Conservation (phyloP, 306 rosid genomes). For the Inga oerstediana region DNA sequence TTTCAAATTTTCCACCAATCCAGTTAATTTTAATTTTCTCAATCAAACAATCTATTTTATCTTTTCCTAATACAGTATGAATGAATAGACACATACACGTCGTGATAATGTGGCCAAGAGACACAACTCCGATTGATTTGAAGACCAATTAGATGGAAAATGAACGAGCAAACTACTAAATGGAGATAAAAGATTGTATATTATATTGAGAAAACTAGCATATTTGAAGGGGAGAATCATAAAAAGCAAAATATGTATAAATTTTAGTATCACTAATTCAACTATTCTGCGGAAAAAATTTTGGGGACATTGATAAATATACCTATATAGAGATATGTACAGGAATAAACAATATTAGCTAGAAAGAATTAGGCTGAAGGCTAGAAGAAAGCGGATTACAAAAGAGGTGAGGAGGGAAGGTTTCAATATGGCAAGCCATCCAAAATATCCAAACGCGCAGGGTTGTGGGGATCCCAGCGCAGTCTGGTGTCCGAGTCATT, state of each 20-base stretch:
- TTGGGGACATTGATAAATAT: not conserved
- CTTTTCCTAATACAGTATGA: no score
- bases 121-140: not conserved
- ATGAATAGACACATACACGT: no score
- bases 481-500: slow-evolving; percentile 38
- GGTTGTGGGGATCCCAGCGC: slow-evolving; percentile 25
- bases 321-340: slow-evolving; percentile 24
- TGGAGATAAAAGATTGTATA: not conserved
- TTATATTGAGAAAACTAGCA: not conserved
- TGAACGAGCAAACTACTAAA: not conserved
- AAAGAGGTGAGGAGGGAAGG: not conserved
- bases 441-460: slow-evolving; percentile 56
- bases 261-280: not conserved
- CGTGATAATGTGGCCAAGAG: no score
- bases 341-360: slow-evolving; percentile 1
- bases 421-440: slow-evolving; percentile 53
- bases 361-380: not conserved
- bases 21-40: not conserved
- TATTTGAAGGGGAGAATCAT: not conserved
- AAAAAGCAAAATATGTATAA: not conserved
- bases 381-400: not conserved
- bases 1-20: not conserved
- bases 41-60: not conserved
- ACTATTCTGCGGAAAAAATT: slow-evolving; percentile 6
- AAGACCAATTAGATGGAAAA: not conserved